Percentiles rank a stretch among this genome's conserved stretches.
These are phyloP conservation scores for Hymenoscyphus infarciens DNA, from an alignment of 2,329 filamentous ascomycete species.

Conservation along the genomic window DNA sequence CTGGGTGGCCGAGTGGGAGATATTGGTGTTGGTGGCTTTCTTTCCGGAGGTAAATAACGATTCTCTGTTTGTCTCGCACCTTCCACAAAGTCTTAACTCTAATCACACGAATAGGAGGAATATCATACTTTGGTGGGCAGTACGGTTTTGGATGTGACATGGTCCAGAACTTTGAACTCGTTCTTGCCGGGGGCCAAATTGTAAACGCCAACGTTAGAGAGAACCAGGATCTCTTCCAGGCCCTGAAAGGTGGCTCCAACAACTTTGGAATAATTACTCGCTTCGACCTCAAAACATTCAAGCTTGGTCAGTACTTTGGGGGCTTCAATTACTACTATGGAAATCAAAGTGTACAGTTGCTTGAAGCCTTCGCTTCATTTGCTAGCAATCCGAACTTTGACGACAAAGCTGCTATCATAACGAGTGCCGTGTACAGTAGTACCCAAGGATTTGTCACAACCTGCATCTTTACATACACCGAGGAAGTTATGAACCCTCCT, in stretches of 20 bases:
- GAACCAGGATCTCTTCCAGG: slow-evolving; percentile 49
- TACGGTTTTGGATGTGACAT: slow-evolving; percentile 47
- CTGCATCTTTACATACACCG: too few species aligned
- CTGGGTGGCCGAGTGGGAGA: slow-evolving; percentile 36
- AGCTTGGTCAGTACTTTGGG: slow-evolving; percentile 12
- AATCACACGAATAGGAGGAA: slow-evolving; percentile 1
- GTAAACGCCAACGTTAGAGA: slow-evolving; percentile 42
- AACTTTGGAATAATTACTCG: slow-evolving; percentile 53
- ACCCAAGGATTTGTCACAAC: too few species aligned
- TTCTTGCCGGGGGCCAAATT: slow-evolving; percentile 48
- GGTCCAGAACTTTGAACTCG: slow-evolving; percentile 45
- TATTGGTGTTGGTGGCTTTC: slow-evolving; percentile 42
- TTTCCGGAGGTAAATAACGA: slow-evolving; percentile 24
- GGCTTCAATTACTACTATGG: not conserved
- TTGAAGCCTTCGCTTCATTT: too few species aligned
- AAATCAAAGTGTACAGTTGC: too few species aligned
- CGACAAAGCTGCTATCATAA: too few species aligned
- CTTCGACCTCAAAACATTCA: slow-evolving; percentile 42
- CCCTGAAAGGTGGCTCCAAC: slow-evolving; percentile 52
- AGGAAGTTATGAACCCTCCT: too few species aligned
- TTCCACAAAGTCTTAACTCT: not conserved
- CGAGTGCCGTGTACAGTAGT: too few species aligned
- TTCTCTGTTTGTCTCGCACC: too few species aligned
- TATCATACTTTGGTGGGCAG: slow-evolving; percentile 19
- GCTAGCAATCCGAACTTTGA: too few species aligned